These are phyloP conservation scores for Hamamelis virginiana DNA, from an alignment of 164 flowering plant genomes.

Conservation along the genomic window DNA sequence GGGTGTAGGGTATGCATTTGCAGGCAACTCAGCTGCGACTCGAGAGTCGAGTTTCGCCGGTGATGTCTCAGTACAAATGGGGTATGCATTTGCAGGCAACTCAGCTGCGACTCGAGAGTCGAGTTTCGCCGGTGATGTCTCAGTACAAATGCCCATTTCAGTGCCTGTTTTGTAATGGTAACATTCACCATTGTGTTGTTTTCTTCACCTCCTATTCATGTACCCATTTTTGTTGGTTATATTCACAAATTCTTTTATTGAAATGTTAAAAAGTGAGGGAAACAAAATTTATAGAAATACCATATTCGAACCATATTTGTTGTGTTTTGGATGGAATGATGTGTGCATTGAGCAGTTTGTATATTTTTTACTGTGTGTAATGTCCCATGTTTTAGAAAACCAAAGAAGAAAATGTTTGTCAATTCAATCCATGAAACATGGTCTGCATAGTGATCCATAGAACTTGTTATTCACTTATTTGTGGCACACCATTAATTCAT, in stretches of 20 bases:
- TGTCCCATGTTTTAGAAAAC: not conserved
- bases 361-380: not conserved
- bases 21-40: conserved; percentile 49
- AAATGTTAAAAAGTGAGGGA: conserved; percentile 16
- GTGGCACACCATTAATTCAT: no score
- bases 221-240: conserved; percentile 28
- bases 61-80: conserved; percentile 61
- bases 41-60: conserved; percentile 46
- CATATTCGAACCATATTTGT: conserved; percentile 18
- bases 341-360: conserved; percentile 6
- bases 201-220: conserved; percentile 15
- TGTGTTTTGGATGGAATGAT: conserved; percentile 8
- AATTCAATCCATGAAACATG: no score
- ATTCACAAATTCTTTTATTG: conserved; percentile 56
- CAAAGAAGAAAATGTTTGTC: not conserved
- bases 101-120: conserved; percentile 50
- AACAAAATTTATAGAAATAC: conserved; percentile 25
- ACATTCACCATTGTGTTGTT: conserved; percentile 6
- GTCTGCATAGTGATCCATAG: no score
- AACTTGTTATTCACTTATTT: no score
- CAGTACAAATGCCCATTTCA: conserved; percentile 56
- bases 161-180: conserved; percentile 65
- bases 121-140: conserved; percentile 49
- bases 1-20: conserved; percentile 53
- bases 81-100: conserved; percentile 48